Conservation (phyloP, 148 eudicot genomes). For the Euryodendron excelsum region DNA sequence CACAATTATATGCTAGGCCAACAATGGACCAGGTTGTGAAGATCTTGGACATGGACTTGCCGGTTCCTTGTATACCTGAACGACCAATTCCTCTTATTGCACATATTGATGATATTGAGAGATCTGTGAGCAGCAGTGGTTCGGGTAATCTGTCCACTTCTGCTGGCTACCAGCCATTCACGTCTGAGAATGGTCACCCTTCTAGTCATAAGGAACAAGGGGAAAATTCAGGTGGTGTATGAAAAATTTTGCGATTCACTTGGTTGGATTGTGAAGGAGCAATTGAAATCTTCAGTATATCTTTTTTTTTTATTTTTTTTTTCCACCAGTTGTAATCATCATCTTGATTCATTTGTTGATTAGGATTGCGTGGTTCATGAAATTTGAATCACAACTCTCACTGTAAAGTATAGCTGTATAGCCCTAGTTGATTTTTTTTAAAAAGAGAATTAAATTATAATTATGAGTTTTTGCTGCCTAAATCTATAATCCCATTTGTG, state of each 20-base stretch:
- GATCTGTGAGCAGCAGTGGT: conserved; percentile 53
- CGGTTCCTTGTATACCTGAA: conserved; percentile 63
- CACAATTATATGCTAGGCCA: conserved; percentile 86
- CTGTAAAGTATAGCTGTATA: not conserved
- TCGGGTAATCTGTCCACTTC: conserved; percentile 55
- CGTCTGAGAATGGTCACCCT: conserved; percentile 25
- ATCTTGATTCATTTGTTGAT: conserved; percentile 8
- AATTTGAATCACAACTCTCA: not conserved
- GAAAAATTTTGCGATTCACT: not conserved
- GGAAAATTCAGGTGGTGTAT: not conserved
- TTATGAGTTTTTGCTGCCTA: not conserved
- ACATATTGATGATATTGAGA: conserved; percentile 56
- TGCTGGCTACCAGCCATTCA: conserved; percentile 49
- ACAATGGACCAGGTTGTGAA: conserved; percentile 92
- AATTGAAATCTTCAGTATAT: no score
- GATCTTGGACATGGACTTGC: conserved; percentile 52
- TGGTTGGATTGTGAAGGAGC: no score
- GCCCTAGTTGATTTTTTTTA: no score
- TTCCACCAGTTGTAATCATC: not conserved
- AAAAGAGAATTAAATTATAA: no score
- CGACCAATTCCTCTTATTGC: conserved; percentile 60
- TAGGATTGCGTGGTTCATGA: not conserved
- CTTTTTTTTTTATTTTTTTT: no score
- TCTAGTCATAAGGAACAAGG: conserved; percentile 22
- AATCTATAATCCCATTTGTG: no score